A percentile compares a stretch with the other conserved stretches of the same genome.
Conservation (phyloP, 495 filamentous ascomycete genomes). For the Jackrogersella minutella region DNA sequence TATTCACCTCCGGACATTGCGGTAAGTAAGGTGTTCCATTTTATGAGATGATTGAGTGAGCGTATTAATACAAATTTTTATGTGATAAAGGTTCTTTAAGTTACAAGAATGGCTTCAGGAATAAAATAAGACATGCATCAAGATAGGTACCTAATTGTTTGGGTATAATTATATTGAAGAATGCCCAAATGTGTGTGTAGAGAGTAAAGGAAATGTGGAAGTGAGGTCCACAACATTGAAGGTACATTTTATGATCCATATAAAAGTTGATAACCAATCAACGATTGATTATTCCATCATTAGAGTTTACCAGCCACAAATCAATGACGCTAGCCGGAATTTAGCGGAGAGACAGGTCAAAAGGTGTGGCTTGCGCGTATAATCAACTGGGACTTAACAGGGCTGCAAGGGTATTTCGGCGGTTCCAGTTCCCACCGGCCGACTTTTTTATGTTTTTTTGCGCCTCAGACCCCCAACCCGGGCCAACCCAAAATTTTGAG, state of each 20-base stretch:
- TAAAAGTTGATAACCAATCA: constrained; percentile 42
- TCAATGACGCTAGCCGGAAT: constrained; percentile 20
- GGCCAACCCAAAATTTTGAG: constrained; percentile 46
- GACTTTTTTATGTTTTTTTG: not conserved
- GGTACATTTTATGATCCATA: no score
- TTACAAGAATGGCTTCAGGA: not conserved
- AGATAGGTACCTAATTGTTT: not conserved
- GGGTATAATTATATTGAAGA: not conserved
- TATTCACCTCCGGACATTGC: constrained; percentile 9
- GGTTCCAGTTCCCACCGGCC: constrained; percentile 14
- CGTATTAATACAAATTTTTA: not conserved
- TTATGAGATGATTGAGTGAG: not conserved
- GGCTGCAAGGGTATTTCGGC: not conserved
- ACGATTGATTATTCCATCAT: constrained; percentile 34
- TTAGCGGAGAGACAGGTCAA: constrained; percentile 8
- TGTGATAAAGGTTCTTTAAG: not conserved
- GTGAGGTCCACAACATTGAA: not conserved
- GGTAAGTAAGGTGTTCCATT: constrained; percentile 21
- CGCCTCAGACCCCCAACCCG: constrained; percentile 24
- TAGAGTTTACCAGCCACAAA: constrained; percentile 20
- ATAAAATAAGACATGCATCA: not conserved
- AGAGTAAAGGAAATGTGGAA: not conserved
- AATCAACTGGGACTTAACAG: no score
- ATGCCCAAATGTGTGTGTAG: not conserved
- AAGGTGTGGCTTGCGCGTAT: constrained; percentile 25